Percentiles rank a stretch among this genome's conserved stretches.
Evolutionary conservation across 2,329 filamentous ascomycete species (phyloP).

Genomic region (Arachnomyces sp.): DNA sequence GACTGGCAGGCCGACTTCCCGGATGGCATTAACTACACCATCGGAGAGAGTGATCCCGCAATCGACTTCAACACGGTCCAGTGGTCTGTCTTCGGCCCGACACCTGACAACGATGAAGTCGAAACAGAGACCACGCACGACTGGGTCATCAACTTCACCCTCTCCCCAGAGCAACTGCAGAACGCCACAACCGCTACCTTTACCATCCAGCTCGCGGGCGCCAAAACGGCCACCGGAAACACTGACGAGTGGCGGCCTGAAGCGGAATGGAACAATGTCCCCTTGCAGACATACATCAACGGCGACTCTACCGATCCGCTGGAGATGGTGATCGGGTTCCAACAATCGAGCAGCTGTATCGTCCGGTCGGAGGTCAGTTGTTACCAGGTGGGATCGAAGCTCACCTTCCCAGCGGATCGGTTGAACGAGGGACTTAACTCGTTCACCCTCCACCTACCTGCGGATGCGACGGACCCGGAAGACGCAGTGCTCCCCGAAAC

Average conservation of each 20-base stretch:
- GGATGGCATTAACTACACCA: constrained; percentile 48
- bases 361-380: constrained; percentile 53
- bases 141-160: constrained; percentile 51
- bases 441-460: constrained; percentile 51
- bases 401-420: constrained; percentile 44
- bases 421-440: constrained; percentile 48
- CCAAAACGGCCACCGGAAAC: constrained; percentile 55
- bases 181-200: constrained; percentile 45
- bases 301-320: constrained; percentile 24
- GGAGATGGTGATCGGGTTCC: constrained; percentile 32
- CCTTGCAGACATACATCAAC: constrained; percentile 44
- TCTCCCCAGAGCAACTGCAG: constrained; percentile 35
- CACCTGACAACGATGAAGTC: constrained; percentile 33
- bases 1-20: constrained; percentile 55
- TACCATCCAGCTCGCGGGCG: constrained; percentile 55
- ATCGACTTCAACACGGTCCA: constrained; percentile 56
- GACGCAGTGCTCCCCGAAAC: constrained; percentile 47
- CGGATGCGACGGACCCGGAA: constrained; percentile 52
- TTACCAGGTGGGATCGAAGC: constrained; percentile 54
- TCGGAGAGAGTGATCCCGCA: constrained; percentile 44
- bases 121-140: constrained; percentile 40
- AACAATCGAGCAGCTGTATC: constrained; percentile 52
- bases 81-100: constrained; percentile 53
- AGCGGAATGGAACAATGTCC: constrained; percentile 47
- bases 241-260: constrained; percentile 50